Evolutionary conservation across 768 basidiomycete genomes (phyloP).

Genomic region (Leccinum ochraceum): DNA sequence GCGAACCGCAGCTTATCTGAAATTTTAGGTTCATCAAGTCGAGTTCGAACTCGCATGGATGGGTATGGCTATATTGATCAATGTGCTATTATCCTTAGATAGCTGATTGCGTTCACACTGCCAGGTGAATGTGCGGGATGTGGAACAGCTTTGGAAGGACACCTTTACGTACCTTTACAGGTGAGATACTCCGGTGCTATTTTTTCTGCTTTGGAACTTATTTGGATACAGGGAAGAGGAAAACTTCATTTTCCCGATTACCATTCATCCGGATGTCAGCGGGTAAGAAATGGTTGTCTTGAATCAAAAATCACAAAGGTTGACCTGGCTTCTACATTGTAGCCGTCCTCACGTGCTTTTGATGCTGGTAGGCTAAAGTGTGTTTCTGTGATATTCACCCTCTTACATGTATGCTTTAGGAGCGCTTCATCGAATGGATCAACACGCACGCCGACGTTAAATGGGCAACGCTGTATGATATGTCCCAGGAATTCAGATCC

Average conservation of each 20-base stretch:
- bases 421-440: conserved; percentile 75
- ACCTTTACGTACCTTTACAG: conserved; percentile 69
- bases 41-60: conserved; percentile 69
- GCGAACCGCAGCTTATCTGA: neutral
- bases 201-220: neutral
- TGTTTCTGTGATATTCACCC: neutral
- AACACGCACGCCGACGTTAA: conserved; percentile 68
- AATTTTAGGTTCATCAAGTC: conserved; percentile 64
- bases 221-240: conserved; percentile 50
- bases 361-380: conserved; percentile 53
- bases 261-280: conserved; percentile 78
- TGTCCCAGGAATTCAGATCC: conserved; percentile 61
- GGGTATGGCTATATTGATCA: conserved; percentile 39
- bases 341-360: conserved; percentile 71
- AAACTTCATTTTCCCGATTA: conserved; percentile 72
- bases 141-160: conserved; percentile 77
- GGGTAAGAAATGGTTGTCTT: conserved; percentile 42
- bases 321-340: conserved; percentile 6
- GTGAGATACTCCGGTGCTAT: conserved; percentile 28
- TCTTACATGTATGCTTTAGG: conserved; percentile 35
- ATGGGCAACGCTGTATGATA: conserved; percentile 71
- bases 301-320: neutral
- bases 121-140: conserved; percentile 62
- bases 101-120: neutral
- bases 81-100: neutral